Evolutionary conservation across 2,329 filamentous ascomycete genomes (phyloP).

Genomic region (Diplocarpon rosae): DNA sequence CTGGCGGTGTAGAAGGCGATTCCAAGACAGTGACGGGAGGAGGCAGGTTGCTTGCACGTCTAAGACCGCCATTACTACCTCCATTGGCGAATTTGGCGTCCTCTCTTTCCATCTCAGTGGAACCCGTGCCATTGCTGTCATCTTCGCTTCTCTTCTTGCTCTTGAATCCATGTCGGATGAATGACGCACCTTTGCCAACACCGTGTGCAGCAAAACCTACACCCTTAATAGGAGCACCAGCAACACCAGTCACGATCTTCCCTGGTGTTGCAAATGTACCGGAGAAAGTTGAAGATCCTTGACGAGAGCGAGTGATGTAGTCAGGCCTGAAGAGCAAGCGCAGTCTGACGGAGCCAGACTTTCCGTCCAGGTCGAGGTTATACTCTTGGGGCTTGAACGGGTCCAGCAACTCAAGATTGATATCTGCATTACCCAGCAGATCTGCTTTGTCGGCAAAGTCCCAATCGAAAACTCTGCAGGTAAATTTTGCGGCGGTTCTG

Average conservation of each 20-base stretch:
- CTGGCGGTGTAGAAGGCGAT: conserved; percentile 21
- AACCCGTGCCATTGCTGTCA: conserved; percentile 30
- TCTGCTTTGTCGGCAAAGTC: conserved; percentile 95
- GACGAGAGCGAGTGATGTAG: conserved; percentile 75
- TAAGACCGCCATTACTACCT: conserved; percentile 15
- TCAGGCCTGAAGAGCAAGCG: conserved; percentile 86
- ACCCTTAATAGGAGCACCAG: conserved; percentile 88
- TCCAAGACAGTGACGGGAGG: not conserved
- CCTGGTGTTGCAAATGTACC: conserved; percentile 81
- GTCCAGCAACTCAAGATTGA: conserved; percentile 70
- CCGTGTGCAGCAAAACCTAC: conserved; percentile 55
- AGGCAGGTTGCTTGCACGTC: conserved; percentile 14
- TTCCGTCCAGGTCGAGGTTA: conserved; percentile 68
- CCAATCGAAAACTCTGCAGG: conserved; percentile 81
- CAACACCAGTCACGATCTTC: conserved; percentile 72
- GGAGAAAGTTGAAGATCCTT: conserved; percentile 87
- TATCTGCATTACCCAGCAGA: conserved; percentile 64
- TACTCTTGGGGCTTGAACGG: conserved; percentile 76
- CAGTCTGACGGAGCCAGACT: conserved; percentile 73
- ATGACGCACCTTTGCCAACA: conserved; percentile 81
- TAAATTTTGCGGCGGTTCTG: conserved; percentile 74
- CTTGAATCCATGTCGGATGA: conserved; percentile 76
- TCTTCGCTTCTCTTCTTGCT: conserved; percentile 53
- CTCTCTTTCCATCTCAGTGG: conserved; percentile 35
- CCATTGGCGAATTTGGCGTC: conserved; percentile 27